Evolutionary conservation across 2,329 filamentous ascomycete genomes (phyloP).

Genomic region (Cercospora citrullina): DNA sequence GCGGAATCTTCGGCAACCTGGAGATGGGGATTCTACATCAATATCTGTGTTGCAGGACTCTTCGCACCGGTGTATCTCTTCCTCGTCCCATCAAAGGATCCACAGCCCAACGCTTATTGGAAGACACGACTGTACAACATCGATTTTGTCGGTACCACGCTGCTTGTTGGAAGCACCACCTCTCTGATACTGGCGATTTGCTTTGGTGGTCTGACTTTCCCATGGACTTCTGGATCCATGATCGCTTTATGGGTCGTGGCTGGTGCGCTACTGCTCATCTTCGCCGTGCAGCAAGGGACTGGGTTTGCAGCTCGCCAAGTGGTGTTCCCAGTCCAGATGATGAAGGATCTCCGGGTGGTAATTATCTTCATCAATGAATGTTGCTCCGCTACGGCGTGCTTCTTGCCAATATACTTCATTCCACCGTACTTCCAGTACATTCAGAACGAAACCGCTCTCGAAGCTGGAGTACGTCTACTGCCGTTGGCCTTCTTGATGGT

Average conservation of each 20-base stretch:
- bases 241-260: slow-evolving; percentile 53
- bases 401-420: slow-evolving; percentile 52
- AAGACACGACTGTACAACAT: slow-evolving; percentile 33
- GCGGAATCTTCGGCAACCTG: slow-evolving; percentile 15
- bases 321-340: slow-evolving; percentile 51
- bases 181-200: slow-evolving; percentile 52
- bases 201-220: slow-evolving; percentile 53
- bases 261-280: slow-evolving; percentile 47
- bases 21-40: slow-evolving; percentile 48
- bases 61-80: slow-evolving; percentile 49
- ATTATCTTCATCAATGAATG: slow-evolving; percentile 45
- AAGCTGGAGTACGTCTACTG: slow-evolving; percentile 46
- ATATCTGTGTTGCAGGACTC: slow-evolving; percentile 36
- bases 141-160: slow-evolving; percentile 50
- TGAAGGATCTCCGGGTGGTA: slow-evolving; percentile 44
- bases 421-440: slow-evolving; percentile 56
- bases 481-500: slow-evolving; percentile 32
- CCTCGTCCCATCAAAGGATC: slow-evolving; percentile 39
- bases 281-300: slow-evolving; percentile 48
- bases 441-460: slow-evolving; percentile 45
- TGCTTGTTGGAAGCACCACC: slow-evolving; percentile 48
- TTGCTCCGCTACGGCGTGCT: slow-evolving; percentile 29
- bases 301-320: slow-evolving; percentile 7
- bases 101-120: slow-evolving; percentile 9
- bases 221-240: slow-evolving; percentile 49